Conservation (phyloP, 2,329 filamentous ascomycete species). For the Myotisia sp. region DNA sequence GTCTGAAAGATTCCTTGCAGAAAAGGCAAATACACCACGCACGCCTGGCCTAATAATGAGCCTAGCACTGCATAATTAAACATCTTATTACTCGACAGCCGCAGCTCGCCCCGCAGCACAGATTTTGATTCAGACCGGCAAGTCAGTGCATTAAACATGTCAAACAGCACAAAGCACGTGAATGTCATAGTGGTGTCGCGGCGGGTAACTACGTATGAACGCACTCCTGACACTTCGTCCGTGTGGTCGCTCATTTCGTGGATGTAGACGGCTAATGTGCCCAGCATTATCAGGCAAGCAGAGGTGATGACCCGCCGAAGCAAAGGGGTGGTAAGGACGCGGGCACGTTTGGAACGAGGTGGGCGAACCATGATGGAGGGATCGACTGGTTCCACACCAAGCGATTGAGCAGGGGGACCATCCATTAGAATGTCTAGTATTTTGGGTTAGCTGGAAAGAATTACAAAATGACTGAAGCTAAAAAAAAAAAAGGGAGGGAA, state of each 20-base stretch:
- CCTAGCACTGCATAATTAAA: slow-evolving; percentile 93
- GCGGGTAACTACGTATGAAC: slow-evolving; percentile 57
- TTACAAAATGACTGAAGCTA: background rate
- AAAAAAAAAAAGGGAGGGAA: background rate
- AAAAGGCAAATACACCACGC: slow-evolving; percentile 90
- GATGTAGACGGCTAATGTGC: slow-evolving; percentile 81
- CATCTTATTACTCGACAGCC: slow-evolving; percentile 71
- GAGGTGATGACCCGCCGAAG: slow-evolving; percentile 77
- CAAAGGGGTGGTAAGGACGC: slow-evolving; percentile 74
- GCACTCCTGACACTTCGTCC: slow-evolving; percentile 27
- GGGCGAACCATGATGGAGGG: slow-evolving; percentile 86
- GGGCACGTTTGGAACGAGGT: slow-evolving; percentile 70
- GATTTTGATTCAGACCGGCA: slow-evolving; percentile 88
- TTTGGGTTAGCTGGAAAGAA: slow-evolving; percentile 15
- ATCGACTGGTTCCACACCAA: slow-evolving; percentile 90
- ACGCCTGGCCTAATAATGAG: slow-evolving; percentile 67
- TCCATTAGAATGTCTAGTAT: slow-evolving; percentile 98
- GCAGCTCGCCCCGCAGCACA: slow-evolving; percentile 70
- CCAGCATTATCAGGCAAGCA: slow-evolving; percentile 77
- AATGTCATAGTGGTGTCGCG: slow-evolving; percentile 99
- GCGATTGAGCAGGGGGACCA: slow-evolving; percentile 87
- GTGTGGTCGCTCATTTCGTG: slow-evolving; percentile 74
- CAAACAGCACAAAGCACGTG: slow-evolving; percentile 95
- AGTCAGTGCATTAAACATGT: slow-evolving; percentile 97
- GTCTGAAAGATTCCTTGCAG: slow-evolving; percentile 93